phyloP scores from a whole-genome alignment of 2,329 filamentous ascomycete genomes.

The Nakataea oryzae region DNA sequence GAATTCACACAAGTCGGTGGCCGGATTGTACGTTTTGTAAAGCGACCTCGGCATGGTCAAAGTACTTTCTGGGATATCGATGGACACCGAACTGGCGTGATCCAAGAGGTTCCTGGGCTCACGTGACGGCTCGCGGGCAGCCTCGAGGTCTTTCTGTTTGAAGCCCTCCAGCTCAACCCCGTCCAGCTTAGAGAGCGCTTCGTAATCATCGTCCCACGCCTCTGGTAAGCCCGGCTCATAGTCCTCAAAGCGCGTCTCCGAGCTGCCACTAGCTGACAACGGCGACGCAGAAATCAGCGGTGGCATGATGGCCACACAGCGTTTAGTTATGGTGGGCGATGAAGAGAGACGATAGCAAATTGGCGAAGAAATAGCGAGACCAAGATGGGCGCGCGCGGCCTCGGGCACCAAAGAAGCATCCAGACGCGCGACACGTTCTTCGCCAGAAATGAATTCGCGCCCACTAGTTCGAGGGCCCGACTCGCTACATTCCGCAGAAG shows the following conservation, averaged over 20 bases:
- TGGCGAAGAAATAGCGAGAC: too few species aligned
- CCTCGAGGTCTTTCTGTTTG: not conserved
- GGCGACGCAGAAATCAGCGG: not conserved
- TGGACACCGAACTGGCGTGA: not conserved
- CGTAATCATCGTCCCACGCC: not conserved
- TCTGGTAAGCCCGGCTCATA: not conserved
- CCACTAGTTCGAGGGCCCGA: too few species aligned
- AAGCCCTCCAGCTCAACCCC: not conserved
- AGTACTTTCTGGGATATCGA: constrained; percentile 5
- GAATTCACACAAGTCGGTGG: not conserved
- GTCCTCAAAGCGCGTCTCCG: not conserved
- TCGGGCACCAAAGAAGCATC: too few species aligned
- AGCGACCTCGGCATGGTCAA: not conserved
- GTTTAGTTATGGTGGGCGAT: not conserved
- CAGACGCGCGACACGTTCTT: not conserved
- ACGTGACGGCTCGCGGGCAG: not conserved
- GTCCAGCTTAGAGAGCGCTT: not conserved
- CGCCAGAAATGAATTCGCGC: not conserved
- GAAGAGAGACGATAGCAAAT: not conserved
- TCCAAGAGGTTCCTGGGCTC: not conserved
- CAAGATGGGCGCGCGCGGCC: too few species aligned
- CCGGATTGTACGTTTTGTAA: not conserved
- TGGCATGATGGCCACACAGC: not conserved
- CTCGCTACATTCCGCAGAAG: not conserved
- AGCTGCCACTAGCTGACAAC: not conserved